Evolutionary conservation across 2,329 filamentous ascomycete species (phyloP).

Genomic region (Neonectria ditissima): DNA sequence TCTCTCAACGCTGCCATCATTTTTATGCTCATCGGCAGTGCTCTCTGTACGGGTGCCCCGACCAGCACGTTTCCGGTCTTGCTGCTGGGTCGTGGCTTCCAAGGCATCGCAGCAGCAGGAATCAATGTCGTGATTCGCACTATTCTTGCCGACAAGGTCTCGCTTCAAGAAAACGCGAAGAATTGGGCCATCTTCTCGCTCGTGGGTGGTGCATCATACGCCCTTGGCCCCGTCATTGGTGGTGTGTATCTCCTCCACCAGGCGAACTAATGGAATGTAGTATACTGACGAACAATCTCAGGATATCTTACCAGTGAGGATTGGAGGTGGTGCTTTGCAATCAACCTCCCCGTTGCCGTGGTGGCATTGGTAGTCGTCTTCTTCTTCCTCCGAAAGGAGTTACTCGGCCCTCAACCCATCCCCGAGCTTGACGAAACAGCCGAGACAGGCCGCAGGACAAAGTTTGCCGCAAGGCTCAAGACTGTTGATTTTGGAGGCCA

Average conservation of each 20-base stretch:
- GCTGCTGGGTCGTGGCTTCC: constrained; percentile 71
- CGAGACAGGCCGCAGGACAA: constrained; percentile 47
- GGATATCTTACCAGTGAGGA: constrained; percentile 63
- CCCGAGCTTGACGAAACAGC: constrained; percentile 58
- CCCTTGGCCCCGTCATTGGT: constrained; percentile 71
- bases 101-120: constrained; percentile 72
- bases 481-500: constrained; percentile 69
- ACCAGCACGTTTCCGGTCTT: constrained; percentile 67
- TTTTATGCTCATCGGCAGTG: constrained; percentile 69
- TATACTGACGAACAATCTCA: constrained; percentile 25
- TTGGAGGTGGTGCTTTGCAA: constrained; percentile 77
- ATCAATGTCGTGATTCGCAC: constrained; percentile 70
- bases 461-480: constrained; percentile 60
- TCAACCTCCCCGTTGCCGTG: constrained; percentile 68
- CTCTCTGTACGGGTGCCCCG: constrained; percentile 70
- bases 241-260: constrained; percentile 44
- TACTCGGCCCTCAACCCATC: constrained; percentile 64
- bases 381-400: constrained; percentile 67
- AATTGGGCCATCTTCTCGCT: constrained; percentile 73
- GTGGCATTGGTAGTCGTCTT: constrained; percentile 65
- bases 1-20: constrained; percentile 68
- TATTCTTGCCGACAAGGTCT: constrained; percentile 74
- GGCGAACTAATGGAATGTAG: not conserved
- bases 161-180: constrained; percentile 69
- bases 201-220: constrained; percentile 69